These are phyloP conservation scores for Allomyces macrogynus DNA, from an alignment of 192 early-diverging fungal species.

Conservation along the genomic window DNA sequence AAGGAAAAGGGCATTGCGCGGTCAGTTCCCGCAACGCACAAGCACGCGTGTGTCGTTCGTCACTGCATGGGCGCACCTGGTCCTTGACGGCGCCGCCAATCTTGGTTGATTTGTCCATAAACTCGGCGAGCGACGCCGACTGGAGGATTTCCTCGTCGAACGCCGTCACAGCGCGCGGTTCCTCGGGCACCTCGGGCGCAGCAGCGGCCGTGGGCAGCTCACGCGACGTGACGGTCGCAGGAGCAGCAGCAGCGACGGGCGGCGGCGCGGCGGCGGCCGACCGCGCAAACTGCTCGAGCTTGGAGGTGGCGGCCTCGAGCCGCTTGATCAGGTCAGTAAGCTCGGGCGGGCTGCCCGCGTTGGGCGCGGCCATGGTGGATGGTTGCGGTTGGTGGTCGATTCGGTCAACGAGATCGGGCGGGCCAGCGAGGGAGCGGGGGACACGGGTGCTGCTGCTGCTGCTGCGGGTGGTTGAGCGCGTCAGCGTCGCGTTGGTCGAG, in stretches of 20 bases:
- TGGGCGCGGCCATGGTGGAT: too few species aligned
- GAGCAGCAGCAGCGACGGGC: constrained; percentile 13
- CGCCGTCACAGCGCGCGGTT: too few species aligned
- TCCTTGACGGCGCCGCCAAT: constrained; percentile 33
- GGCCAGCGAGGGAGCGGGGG: too few species aligned
- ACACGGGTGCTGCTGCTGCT: too few species aligned
- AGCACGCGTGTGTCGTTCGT: not conserved
- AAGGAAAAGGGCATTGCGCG: not conserved
- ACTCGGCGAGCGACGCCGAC: constrained; percentile 15
- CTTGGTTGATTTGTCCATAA: constrained; percentile 19
- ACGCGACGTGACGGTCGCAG: constrained; percentile 6
- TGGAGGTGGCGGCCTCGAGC: constrained; percentile 73
- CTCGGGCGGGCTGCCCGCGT: not conserved
- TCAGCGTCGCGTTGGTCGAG: too few species aligned
- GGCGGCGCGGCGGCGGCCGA: constrained; percentile 22
- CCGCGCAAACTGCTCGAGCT: constrained; percentile 68
- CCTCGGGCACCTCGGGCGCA: constrained; percentile 16
- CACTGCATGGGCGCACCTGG: constrained; percentile 16
- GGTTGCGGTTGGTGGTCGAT: too few species aligned
- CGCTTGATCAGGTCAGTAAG: constrained; percentile 64
- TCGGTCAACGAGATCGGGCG: too few species aligned
- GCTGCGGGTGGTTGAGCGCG: too few species aligned
- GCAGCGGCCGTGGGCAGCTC: constrained; percentile 22
- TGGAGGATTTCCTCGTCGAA: too few species aligned
- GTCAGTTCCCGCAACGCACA: not conserved